phyloP scores from a whole-genome alignment of 1,284 basidiomycete species.

The Marasmius tenuissimus region DNA sequence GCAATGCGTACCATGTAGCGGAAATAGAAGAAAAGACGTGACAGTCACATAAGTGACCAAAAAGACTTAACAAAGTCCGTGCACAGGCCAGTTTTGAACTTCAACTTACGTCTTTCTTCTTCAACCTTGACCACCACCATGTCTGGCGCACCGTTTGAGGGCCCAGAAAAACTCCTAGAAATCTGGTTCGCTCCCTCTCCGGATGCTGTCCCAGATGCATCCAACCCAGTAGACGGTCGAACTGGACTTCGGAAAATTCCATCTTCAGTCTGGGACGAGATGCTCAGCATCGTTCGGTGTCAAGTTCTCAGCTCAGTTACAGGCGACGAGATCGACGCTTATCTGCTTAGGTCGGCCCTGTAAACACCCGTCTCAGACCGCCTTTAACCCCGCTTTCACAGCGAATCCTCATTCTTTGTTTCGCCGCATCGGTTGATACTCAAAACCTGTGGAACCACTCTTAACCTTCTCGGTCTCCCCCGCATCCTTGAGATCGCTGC shows the following conservation, averaged over 20 bases:
- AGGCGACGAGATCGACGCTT: constrained; percentile 90
- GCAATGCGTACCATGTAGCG: constrained; percentile 27
- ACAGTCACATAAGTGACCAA: neutral
- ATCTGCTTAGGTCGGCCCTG: constrained; percentile 82
- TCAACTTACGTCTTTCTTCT: neutral
- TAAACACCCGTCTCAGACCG: constrained; percentile 10
- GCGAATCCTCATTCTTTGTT: constrained; percentile 97
- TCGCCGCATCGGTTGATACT: constrained; percentile 96
- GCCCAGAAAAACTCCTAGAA: constrained; percentile 96
- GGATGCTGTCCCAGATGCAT: constrained; percentile 52
- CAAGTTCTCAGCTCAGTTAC: constrained; percentile 91
- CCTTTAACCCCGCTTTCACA: constrained; percentile 33
- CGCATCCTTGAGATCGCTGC: constrained; percentile 90
- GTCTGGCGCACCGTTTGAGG: constrained; percentile 68
- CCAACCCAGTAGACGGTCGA: constrained; percentile 38
- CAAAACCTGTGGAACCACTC: constrained; percentile 98
- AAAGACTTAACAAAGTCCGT: neutral
- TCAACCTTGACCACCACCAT: constrained; percentile 18
- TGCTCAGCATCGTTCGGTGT: constrained; percentile 97
- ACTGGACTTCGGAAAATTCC: constrained; percentile 80
- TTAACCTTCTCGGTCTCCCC: constrained; percentile 92
- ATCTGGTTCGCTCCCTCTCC: constrained; percentile 93
- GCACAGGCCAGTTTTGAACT: neutral
- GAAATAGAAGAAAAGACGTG: constrained; percentile 18
- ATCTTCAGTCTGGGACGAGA: constrained; percentile 88